A percentile compares a stretch with the other conserved stretches of the same genome.
phyloP scores from a whole-genome alignment of 306 rosid genomes.

The Cotoneaster glaucophyllus region DNA sequence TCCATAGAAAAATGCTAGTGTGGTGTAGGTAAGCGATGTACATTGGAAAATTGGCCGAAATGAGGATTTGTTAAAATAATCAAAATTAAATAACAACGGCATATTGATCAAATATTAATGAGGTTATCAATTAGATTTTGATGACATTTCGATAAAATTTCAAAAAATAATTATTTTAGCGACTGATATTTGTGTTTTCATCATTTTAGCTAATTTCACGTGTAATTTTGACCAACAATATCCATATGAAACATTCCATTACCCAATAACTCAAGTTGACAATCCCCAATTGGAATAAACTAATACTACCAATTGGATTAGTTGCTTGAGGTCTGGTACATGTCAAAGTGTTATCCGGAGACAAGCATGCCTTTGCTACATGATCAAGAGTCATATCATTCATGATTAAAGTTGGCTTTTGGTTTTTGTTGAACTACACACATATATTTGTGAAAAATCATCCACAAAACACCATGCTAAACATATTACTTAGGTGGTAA shows the following conservation, averaged over 20 bases:
- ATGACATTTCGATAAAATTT: background rate
- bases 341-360: background rate
- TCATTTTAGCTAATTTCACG: too few species aligned
- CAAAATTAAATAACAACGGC: background rate
- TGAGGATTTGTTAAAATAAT: background rate
- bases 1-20: too few species aligned
- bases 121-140: too few species aligned
- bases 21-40: too few species aligned
- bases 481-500: background rate
- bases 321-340: background rate
- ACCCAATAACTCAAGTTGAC: background rate
- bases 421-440: background rate
- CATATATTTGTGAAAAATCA: background rate
- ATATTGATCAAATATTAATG: background rate
- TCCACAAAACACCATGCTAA: background rate
- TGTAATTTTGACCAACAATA: background rate
- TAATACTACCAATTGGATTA: background rate
- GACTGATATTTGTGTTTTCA: background rate
- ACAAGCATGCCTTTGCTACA: conserved; percentile 1
- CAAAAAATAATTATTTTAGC: too few species aligned
- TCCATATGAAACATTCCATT: background rate
- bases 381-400: background rate
- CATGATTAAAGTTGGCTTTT: background rate
- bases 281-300: background rate
- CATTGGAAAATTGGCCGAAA: too few species aligned